Evolutionary conservation across 805 yeast genomes (phyloP), one percentile per base, ranked within the genome.

Genomic region (Yarrowia keelungensis): DNA sequence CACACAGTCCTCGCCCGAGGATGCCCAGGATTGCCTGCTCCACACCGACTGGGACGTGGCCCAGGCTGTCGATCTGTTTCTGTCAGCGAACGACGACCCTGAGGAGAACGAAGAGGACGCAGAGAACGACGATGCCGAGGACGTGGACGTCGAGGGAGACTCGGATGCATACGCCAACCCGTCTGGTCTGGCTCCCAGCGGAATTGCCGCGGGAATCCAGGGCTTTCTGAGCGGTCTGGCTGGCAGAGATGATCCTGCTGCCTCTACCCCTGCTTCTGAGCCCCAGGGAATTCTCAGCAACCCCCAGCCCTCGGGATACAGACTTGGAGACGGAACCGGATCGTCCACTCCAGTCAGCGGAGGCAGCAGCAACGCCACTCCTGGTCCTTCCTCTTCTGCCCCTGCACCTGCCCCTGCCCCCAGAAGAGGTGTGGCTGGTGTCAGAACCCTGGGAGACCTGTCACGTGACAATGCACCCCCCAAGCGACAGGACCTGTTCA

Each of bases 401-500:
- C 42, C 61, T 10, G 19, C 69, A 43, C 46, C 68, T 39, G 54
- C 54, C 16, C 53, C 54, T 36, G 67, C 67, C 15, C 67, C 67
- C 8, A 15, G 56, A 62, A 51, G 67, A 36, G 56, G 56, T 10
- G 72, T 58, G 42, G 73, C 62, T 51, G 73, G 76, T 35, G 72
- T 77, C 58, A 75, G 78, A 42, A 75, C 79, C 5, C 59, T 78
- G 47, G 70, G 76, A 38, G 79, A 77, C 68, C 71, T 76, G 26
- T 49, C 71, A 16, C 69, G 71, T n/a, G 64, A 56, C 15, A 43
- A 68, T 1, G 71, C 79, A 53, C 75, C 76, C 67, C 73, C 76
- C 43, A 80, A 79, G 26, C 75, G 77, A 15, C 81, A 83, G 71
- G 73, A 83, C 76, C 74, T 79, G 74, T 77, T 85, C 76, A 83